Conservation (phyloP, 1,284 basidiomycete species). For the Mycena citricolor region DNA sequence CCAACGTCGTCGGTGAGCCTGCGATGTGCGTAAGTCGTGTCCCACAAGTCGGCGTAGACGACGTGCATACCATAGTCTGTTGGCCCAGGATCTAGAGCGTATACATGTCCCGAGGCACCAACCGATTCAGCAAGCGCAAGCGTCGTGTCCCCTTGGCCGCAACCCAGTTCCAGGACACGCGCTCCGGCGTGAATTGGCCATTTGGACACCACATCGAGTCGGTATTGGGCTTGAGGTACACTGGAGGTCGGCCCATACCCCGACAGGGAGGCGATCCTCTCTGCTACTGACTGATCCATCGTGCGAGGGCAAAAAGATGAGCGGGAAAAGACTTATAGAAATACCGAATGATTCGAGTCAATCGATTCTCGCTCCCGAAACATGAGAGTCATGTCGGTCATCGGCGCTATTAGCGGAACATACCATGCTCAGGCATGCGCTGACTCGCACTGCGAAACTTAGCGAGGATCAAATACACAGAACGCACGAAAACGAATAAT, state of each 20-base stretch:
- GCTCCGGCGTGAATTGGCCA: slow-evolving; percentile 36
- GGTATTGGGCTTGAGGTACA: slow-evolving; percentile 30
- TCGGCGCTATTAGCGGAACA: too few species aligned
- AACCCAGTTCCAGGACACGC: slow-evolving; percentile 41
- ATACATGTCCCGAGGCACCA: slow-evolving; percentile 38
- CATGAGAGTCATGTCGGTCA: too few species aligned
- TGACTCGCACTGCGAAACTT: too few species aligned
- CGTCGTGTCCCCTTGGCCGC: slow-evolving; percentile 46
- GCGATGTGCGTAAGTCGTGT: background rate
- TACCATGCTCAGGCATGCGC: too few species aligned
- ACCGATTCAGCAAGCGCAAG: slow-evolving; percentile 38
- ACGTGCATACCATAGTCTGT: slow-evolving; percentile 37
- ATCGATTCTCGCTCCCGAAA: too few species aligned
- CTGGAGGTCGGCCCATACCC: slow-evolving; percentile 18
- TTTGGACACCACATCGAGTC: slow-evolving; percentile 33
- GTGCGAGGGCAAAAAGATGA: background rate
- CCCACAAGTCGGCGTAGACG: background rate
- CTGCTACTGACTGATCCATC: slow-evolving; percentile 9
- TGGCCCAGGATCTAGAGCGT: slow-evolving; percentile 41
- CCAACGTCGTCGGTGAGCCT: slow-evolving; percentile 42
- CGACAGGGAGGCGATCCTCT: slow-evolving; percentile 17
- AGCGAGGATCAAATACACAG: too few species aligned
- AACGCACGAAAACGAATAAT: background rate
- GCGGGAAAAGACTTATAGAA: too few species aligned
- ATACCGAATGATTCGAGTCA: too few species aligned